phyloP scores from a whole-genome alignment of 1,284 basidiomycete species.

The Moesziomyces sp. region DNA sequence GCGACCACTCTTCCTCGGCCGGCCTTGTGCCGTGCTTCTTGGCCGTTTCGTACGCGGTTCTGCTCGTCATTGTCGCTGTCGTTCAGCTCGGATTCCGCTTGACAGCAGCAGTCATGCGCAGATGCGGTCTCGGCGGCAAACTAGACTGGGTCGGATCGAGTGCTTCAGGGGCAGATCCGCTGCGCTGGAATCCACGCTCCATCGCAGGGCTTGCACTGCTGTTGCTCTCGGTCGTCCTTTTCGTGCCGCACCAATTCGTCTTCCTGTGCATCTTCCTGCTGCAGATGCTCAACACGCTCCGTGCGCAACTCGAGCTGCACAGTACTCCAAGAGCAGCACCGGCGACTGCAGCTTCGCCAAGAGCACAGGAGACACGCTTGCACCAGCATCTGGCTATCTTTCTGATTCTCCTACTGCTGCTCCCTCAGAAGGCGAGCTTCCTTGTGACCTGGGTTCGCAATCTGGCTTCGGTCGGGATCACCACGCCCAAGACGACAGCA shows the following conservation, averaged over 20 bases:
- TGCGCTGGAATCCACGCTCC: slow-evolving; percentile 30
- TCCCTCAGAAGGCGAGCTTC: slow-evolving; percentile 82
- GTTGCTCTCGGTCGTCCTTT: slow-evolving; percentile 76
- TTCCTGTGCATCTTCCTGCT: slow-evolving; percentile 83
- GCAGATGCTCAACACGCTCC: slow-evolving; percentile 72
- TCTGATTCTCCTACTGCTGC: slow-evolving; percentile 82
- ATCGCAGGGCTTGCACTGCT: slow-evolving; percentile 75
- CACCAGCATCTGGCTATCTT: slow-evolving; percentile 71
- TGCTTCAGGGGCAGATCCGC: slow-evolving; percentile 20
- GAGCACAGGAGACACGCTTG: slow-evolving; percentile 69
- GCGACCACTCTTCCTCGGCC: slow-evolving; percentile 17
- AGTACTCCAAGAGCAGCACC: not conserved
- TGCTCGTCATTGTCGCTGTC: slow-evolving; percentile 21
- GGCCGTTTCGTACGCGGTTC: slow-evolving; percentile 25
- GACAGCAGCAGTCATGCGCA: slow-evolving; percentile 10
- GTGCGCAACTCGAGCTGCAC: slow-evolving; percentile 42
- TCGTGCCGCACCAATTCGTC: slow-evolving; percentile 89
- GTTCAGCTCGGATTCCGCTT: slow-evolving; percentile 33
- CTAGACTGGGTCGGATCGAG: slow-evolving; percentile 23
- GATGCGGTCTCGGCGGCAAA: slow-evolving; percentile 11
- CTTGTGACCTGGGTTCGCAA: slow-evolving; percentile 91
- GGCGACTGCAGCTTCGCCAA: too few relatives aligned
- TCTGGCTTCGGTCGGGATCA: slow-evolving; percentile 65
- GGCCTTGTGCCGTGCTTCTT: slow-evolving; percentile 30
- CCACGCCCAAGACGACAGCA: slow-evolving; percentile 58